Base-by-base conservation (phyloP, 306 rosid species). In the Alnus rubra region DNA sequence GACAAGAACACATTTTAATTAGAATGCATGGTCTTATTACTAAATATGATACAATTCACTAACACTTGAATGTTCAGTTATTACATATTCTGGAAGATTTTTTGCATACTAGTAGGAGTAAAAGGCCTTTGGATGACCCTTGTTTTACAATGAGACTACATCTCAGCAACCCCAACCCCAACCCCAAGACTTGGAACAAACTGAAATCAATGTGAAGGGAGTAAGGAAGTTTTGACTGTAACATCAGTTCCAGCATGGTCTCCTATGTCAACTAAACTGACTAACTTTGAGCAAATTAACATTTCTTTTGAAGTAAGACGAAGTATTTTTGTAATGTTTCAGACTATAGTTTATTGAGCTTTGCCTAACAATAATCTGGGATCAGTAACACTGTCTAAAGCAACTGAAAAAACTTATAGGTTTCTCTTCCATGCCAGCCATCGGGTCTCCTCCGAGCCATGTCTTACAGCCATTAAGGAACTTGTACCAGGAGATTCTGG, bases 401-500 rank as follows among this genome's bases (percentile, higher is more conserved):
- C 94, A 90, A 80, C 86, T 88, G 90, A 92, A 89, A 75, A 88
- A 79, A 65, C 97, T 86, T 79, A 75, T 91, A 37, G 90, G 78
- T 50, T 89, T 82, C 56, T 84, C 97, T 89, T 89, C 93, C 69
- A 60, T 33, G 28, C 55, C 33, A 54, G 42, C 68, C 18, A 76
- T 84, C 1, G 88, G 70, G 86, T 87, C 74, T 81, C 92, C 69
- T 82, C 86, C 0, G 87, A 79, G 81, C 85, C 93, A 49, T 86
- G 78, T 84, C 90, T 89, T 48, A 76, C 31, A 18, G 82, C 79
- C 97, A 94, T 94, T 78, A 94, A 76, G 37, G 94, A 92, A 82
- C 97, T 92, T 56, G 98, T 94, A 16, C 98, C 97, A 0, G 98
- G 98, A 33, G 98, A 94, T 70, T 90, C 98, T 0, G 98, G 98